Conservation (phyloP, 805 yeast genomes). For the Hanseniaspora osmophila region DNA sequence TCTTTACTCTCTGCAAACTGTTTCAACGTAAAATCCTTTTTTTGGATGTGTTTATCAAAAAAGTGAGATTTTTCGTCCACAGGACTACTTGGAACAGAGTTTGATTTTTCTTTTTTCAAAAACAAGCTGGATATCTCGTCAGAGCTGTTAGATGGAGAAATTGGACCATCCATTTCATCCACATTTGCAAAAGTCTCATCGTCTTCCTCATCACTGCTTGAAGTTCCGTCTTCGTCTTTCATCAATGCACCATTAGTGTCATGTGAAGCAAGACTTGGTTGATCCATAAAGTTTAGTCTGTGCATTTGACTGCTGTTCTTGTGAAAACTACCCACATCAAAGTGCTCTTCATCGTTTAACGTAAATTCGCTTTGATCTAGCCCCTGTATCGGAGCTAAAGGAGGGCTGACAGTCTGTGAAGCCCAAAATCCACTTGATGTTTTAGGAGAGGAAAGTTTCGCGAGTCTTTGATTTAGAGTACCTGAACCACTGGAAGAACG, state of each 20-base stretch:
- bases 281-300: neutral
- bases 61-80: neutral
- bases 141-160: constrained; percentile 11
- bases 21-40: neutral
- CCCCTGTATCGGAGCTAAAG: no score
- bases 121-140: neutral
- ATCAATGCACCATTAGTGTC: constrained; percentile 3
- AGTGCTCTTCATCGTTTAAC: no score
- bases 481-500: neutral
- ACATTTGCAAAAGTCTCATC: constrained; percentile 21
- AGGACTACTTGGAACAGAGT: neutral
- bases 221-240: constrained; percentile 7
- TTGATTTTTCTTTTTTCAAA: neutral
- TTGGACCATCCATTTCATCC: constrained; percentile 25
- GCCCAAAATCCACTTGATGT: neutral
- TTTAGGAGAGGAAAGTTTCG: neutral
- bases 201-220: constrained; percentile 8
- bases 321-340: no score
- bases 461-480: neutral
- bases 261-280: neutral
- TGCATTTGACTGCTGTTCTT: neutral
- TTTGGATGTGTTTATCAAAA: neutral
- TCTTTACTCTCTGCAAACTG: neutral
- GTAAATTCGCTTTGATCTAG: no score
- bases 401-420: neutral